A percentile compares a stretch with the other conserved stretches of the same genome.
phyloP scores from a whole-genome alignment of 2,329 filamentous ascomycete genomes.

The Xylaria digitata region DNA sequence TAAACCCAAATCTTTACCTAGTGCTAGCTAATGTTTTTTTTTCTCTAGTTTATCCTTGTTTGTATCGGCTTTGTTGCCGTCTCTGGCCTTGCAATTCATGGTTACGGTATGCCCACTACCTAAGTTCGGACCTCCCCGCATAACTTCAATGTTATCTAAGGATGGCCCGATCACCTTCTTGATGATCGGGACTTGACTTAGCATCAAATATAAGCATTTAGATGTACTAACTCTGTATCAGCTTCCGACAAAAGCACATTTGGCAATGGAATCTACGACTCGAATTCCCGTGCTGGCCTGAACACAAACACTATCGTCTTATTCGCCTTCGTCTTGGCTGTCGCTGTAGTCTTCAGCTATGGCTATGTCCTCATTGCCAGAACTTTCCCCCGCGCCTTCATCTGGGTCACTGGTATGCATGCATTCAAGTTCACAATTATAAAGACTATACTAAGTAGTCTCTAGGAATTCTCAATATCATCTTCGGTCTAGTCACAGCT shows the following conservation, averaged over 20 bases:
- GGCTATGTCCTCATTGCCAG: constrained; percentile 81
- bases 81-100: constrained; percentile 78
- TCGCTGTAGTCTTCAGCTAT: constrained; percentile 80
- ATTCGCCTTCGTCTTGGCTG: constrained; percentile 80
- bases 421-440: no score
- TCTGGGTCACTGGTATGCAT: constrained; percentile 80
- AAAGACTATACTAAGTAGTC: constrained; percentile 10
- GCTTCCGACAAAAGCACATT: constrained; percentile 67
- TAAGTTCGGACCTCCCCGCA: not conserved
- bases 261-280: constrained; percentile 79
- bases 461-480: constrained; percentile 78
- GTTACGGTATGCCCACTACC: constrained; percentile 66
- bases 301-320: constrained; percentile 88
- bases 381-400: constrained; percentile 86
- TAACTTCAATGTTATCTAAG: not conserved
- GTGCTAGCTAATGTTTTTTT: constrained; percentile 27
- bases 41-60: constrained; percentile 71
- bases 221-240: constrained; percentile 38
- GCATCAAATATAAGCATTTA: constrained; percentile 15
- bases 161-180: not conserved
- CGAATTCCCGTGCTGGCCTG: constrained; percentile 72
- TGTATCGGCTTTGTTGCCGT: constrained; percentile 81
- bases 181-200: not conserved
- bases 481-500: constrained; percentile 84
- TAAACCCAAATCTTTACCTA: not conserved